Conservation (phyloP, 2,329 filamentous ascomycete genomes). For the Magnaporthiopsis rhizophila region DNA sequence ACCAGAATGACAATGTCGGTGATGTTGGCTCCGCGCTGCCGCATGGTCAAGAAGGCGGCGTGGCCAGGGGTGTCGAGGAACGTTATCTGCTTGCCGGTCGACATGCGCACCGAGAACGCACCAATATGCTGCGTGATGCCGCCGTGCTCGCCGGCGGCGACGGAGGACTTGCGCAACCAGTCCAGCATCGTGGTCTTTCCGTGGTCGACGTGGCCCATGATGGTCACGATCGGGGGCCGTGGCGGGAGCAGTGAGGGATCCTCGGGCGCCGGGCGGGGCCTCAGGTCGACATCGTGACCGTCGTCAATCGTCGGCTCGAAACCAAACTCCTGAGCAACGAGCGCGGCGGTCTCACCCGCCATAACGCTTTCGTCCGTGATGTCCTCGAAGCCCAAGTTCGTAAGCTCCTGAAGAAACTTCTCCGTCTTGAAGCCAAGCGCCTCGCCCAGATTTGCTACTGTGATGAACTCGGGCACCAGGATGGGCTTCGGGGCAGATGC, state of each 20-base stretch:
- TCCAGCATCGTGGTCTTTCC: constrained; percentile 96
- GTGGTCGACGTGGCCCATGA: constrained; percentile 99
- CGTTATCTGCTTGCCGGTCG: constrained; percentile 81
- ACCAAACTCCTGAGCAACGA: constrained; percentile 88
- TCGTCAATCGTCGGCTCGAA: constrained; percentile 74
- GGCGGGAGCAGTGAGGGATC: constrained; percentile 61
- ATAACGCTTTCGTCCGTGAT: constrained; percentile 76
- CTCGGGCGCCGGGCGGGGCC: constrained; percentile 57
- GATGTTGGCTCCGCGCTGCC: constrained; percentile 87
- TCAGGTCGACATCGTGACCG: constrained; percentile 61
- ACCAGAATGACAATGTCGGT: constrained; percentile 96
- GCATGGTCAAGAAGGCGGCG: constrained; percentile 92
- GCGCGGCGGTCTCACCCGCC: constrained; percentile 79
- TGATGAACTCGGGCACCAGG: constrained; percentile 84
- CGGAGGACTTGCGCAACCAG: constrained; percentile 84
- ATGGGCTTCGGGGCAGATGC: constrained; percentile 48
- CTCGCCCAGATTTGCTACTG: constrained; percentile 70
- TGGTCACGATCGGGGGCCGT: constrained; percentile 90
- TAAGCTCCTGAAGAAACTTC: constrained; percentile 66
- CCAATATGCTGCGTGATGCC: constrained; percentile 99
- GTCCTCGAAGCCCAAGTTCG: constrained; percentile 83
- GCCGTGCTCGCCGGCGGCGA: constrained; percentile 86
- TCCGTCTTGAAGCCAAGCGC: constrained; percentile 64
- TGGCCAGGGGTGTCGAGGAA: constrained; percentile 97
- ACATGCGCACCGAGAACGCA: constrained; percentile 86